Conservation (phyloP, 306 rosid species). For the Gillenia trifoliata region DNA sequence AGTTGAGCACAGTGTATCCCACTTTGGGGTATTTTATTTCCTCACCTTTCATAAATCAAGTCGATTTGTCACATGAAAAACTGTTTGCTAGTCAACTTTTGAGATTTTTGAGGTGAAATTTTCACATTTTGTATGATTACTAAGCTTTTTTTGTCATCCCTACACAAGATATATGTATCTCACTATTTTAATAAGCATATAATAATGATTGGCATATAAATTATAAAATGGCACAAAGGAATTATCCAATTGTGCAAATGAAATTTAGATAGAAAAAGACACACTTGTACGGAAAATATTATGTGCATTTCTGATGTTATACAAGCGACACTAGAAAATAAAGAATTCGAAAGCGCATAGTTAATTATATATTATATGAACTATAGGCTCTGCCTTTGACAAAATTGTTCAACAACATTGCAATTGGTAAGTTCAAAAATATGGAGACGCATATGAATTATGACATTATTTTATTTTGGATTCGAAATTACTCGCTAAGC, state of each 20-base stretch:
- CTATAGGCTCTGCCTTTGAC: no score
- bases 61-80: slow-evolving; percentile 11
- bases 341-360: no score
- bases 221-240: background rate
- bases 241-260: background rate
- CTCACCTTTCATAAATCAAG: background rate
- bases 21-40: background rate
- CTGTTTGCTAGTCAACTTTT: slow-evolving; percentile 26
- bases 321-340: no score
- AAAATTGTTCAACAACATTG: no score
- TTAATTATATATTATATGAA: no score
- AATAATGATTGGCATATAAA: background rate
- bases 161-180: background rate
- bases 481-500: no score
- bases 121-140: background rate
- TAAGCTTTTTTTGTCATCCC: background rate
- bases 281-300: background rate
- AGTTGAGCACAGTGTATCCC: slow-evolving; percentile 13
- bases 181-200: background rate
- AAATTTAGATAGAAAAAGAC: no score
- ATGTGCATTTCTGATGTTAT: background rate
- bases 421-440: background rate
- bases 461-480: no score
- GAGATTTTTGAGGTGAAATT: background rate
- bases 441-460: background rate